Base-by-base conservation (phyloP, 768 basidiomycete species). In the Termitomyces sp. region DNA sequence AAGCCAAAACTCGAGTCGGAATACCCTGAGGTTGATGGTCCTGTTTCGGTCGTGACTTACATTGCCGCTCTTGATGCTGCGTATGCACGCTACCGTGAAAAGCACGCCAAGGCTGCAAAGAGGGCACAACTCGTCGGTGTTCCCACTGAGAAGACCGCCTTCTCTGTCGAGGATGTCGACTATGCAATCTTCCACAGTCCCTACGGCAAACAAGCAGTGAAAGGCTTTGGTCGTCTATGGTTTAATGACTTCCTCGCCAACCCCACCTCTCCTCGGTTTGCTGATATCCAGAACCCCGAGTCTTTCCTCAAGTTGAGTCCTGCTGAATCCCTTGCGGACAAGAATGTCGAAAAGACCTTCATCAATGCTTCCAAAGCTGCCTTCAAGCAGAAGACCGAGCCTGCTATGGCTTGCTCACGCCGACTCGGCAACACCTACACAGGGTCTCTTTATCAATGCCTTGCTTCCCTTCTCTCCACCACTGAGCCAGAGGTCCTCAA, bases 401-500 rank as follows among this genome's bases (percentile, higher is more conserved):
- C 93, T 8, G 81, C 79, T 27, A 95, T 96, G 85, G 85, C 87
- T 57, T 90, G 88, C 77, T 93, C 95, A 30, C 84, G 86, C 69
- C 87, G 95, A 47, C 85, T 96, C 63, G 97, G 97, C 15, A 98
- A 99, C 85, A 96, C 95, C 89, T 98, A 99, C 82, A 96, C 97
- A 13, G 97, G 89, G 15, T 95, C 93, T 16, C 80, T 99, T 12
- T 98, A 95, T 70, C 95, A 93, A 47, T 95, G 94, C 65, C 85
- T 99, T 60, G 91, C 95, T 41, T 93, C 91, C 8, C 78, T 98
- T 31, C 69, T 99, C 45, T 83, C 90, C 47, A 80, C 80, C 27
- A 83, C 92, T 41, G 84, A 87, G 66, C 87, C 91, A 9, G 72
- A 81, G 7, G 79, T 85, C 63, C 78, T 95, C 55, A 73, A 78